Base-by-base conservation (phyloP, 83 land plant genomes). In the Picea engelmannii region DNA sequence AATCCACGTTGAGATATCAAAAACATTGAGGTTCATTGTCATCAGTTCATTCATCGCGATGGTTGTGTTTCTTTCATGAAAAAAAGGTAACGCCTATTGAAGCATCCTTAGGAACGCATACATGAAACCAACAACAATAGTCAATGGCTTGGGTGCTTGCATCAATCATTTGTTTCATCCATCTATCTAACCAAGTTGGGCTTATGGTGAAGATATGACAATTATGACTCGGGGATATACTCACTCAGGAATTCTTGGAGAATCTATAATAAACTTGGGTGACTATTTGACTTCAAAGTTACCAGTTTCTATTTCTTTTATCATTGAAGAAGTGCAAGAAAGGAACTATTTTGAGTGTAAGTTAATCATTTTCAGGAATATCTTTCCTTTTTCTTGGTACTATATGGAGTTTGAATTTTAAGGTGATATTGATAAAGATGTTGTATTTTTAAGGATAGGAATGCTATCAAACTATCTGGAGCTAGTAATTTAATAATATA, bases 281-380 rank as follows among this genome's bases (percentile, higher is more conserved):
- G 87, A 81, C 17, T 90, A 88, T 85, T 82, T 87, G 42, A 78
- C 63, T 63, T 88, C 94, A 67, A 84, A 42, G 44, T 84, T 61
- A 61, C 82, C 91, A 77, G 83, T 77, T 38, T 68, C 88, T 62
- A 44, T 93, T 31, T 85, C 90, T 31, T 49, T 70, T 91, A 60
- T 91, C 94, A 20, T 75, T 95, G 82, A 84, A 85, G 25, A 90
- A 91, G 18, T 91, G 98, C 79, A 84, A 55, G 78, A 68, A 83
- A 81, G 95, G 96, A 47, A 93, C 96, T 38, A 78, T 81, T 79
- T 84, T 95, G 70, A 91, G 93, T 88, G 98, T 92, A 64, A 85
- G 91, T 78, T 73, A 44, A 44, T 8, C 49, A 44, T 20, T 49
- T 60, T 17, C 0, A 49, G 21, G 23, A 47, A 55, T 9, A 4